Percentiles rank a stretch among this genome's conserved stretches.
Evolutionary conservation across 805 yeast species (phyloP).

Genomic region (Torulaspora franciscae): DNA sequence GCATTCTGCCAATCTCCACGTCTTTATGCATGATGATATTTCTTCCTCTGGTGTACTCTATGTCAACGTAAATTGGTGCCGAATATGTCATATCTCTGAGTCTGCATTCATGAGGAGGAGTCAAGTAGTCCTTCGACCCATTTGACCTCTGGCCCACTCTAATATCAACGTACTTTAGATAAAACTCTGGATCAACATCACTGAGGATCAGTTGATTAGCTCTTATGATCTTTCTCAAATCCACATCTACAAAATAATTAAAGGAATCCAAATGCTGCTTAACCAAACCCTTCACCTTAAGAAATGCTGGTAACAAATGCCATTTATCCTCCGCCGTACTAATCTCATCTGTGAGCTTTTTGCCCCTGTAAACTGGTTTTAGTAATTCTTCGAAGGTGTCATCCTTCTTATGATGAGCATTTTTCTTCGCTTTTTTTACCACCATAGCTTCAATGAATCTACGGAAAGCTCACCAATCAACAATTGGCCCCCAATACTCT

Average conservation of each 20-base stretch:
- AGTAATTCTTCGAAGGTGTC: slow-evolving; percentile 72
- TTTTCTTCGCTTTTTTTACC: slow-evolving; percentile 6
- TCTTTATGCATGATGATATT: slow-evolving; percentile 86
- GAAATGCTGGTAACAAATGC: slow-evolving; percentile 92
- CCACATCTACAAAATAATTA: slow-evolving; percentile 91
- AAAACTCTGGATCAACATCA: slow-evolving; percentile 97
- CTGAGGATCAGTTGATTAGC: slow-evolving; percentile 87
- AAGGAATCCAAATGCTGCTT: slow-evolving; percentile 98
- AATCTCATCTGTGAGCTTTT: slow-evolving; percentile 77
- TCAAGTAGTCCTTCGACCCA: slow-evolving; percentile 54
- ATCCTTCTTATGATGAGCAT: slow-evolving; percentile 34
- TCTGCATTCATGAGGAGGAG: slow-evolving; percentile 94
- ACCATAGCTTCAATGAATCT: slow-evolving; percentile 7
- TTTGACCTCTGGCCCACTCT: slow-evolving; percentile 79
- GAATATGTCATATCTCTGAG: slow-evolving; percentile 89
- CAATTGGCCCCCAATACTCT: neutral
- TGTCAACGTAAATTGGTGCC: slow-evolving; percentile 94
- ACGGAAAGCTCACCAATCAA: neutral
- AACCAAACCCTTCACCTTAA: slow-evolving; percentile 91
- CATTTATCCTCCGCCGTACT: slow-evolving; percentile 93
- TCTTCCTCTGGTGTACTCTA: slow-evolving; percentile 92
- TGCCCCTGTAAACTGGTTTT: slow-evolving; percentile 81
- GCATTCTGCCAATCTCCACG: slow-evolving; percentile 96
- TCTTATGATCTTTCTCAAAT: slow-evolving; percentile 81
- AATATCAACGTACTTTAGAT: slow-evolving; percentile 86